Evolutionary conservation across 2,329 filamentous ascomycete genomes (phyloP).

Genomic region (Dendrostoma leiphaemia): DNA sequence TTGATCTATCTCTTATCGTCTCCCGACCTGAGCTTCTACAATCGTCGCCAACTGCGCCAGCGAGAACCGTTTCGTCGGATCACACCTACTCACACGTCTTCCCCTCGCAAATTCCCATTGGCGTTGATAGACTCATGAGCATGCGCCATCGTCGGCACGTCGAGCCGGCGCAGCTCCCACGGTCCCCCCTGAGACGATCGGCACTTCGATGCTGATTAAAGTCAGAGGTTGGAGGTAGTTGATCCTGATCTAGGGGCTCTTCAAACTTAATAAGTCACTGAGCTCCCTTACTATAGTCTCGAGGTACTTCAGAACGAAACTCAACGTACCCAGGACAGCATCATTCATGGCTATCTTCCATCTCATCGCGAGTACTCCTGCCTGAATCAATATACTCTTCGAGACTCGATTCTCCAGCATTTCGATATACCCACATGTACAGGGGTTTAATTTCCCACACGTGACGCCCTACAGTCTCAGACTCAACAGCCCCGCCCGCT

Average conservation of each 20-base stretch:
- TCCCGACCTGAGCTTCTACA: neutral
- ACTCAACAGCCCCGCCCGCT: constrained; percentile 58
- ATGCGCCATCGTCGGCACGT: neutral
- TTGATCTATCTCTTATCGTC: neutral
- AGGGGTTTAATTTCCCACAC: neutral
- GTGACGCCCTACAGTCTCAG: constrained; percentile 36
- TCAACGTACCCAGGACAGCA: no score
- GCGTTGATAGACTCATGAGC: neutral
- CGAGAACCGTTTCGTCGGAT: neutral
- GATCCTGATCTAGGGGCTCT: no score
- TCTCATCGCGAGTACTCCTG: no score
- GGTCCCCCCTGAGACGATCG: no score
- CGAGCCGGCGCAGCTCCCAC: neutral
- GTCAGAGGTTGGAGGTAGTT: no score
- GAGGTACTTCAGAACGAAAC: no score
- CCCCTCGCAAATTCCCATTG: neutral
- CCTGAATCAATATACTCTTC: neutral
- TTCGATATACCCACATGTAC: no score
- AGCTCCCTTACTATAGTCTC: no score
- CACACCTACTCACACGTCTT: neutral
- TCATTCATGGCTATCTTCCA: no score
- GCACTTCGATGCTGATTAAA: neutral
- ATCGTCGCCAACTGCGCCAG: neutral
- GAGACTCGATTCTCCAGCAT: no score
- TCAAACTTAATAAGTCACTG: no score